These are phyloP conservation scores for Eucalyptus shirleyi DNA, from an alignment of 345 rosid species.

Conservation along the genomic window DNA sequence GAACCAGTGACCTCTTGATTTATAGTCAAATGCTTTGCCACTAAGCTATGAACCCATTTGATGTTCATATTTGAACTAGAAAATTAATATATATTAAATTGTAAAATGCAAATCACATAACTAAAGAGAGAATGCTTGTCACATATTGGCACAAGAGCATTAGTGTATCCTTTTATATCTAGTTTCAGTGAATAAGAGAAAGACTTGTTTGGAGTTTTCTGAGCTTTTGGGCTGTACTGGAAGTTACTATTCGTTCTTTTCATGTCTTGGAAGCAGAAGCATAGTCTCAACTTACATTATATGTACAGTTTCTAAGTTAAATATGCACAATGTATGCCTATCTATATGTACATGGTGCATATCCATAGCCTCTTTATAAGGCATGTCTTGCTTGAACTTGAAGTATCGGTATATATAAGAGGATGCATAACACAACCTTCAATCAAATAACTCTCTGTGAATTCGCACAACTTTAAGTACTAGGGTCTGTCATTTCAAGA, in stretches of 20 bases:
- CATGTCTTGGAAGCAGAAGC: background rate
- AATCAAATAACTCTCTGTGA: background rate
- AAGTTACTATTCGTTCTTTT: background rate
- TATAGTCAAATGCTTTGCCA: constrained; percentile 81
- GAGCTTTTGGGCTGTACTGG: background rate
- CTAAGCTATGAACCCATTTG: constrained; percentile 53
- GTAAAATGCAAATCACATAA: background rate
- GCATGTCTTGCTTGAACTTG: background rate
- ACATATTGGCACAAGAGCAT: background rate
- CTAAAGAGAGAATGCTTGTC: background rate
- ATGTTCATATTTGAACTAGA: no score
- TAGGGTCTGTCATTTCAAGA: background rate
- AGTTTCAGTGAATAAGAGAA: background rate
- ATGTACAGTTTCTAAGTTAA: background rate
- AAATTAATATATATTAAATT: no score
- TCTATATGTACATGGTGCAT: background rate
- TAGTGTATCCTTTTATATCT: background rate
- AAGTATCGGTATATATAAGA: background rate
- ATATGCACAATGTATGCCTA: background rate
- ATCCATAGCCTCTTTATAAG: background rate
- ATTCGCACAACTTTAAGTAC: background rate
- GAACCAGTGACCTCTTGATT: constrained; percentile 41
- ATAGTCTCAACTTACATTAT: background rate
- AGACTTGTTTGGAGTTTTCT: background rate
- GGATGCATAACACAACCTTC: background rate